Conservation (phyloP, 73 alveolate species). For the Paramecium primaurelia region DNA sequence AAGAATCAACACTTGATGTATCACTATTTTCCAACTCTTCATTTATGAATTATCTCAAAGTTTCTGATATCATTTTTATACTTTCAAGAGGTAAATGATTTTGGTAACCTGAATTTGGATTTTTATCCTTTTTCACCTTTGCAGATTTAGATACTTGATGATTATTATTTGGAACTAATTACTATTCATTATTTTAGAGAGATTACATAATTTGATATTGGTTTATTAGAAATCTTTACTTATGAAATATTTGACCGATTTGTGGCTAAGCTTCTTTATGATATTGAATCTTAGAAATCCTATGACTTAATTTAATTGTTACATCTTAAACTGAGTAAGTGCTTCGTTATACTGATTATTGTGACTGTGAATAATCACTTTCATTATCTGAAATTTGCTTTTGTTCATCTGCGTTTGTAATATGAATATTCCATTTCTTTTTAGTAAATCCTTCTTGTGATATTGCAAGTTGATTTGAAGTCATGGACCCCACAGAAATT, state of each 20-base stretch:
- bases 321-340: neutral
- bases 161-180: neutral
- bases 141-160: neutral
- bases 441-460: neutral
- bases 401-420: neutral
- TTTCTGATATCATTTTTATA: neutral
- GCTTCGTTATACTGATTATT: neutral
- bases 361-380: neutral
- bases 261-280: neutral
- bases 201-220: neutral
- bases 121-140: neutral
- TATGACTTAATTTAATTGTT: neutral
- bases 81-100: neutral
- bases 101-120: neutral
- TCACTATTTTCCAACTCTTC: constrained; percentile 6
- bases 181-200: neutral
- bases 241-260: neutral
- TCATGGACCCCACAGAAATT: neutral
- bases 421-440: constrained; percentile 11
- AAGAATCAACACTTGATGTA: neutral
- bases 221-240: neutral
- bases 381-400: neutral
- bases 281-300: neutral
- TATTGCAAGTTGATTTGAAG: neutral
- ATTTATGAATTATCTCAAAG: neutral